phyloP scores from a whole-genome alignment of 2,329 filamentous ascomycete species.

The Fusarium sp. region DNA sequence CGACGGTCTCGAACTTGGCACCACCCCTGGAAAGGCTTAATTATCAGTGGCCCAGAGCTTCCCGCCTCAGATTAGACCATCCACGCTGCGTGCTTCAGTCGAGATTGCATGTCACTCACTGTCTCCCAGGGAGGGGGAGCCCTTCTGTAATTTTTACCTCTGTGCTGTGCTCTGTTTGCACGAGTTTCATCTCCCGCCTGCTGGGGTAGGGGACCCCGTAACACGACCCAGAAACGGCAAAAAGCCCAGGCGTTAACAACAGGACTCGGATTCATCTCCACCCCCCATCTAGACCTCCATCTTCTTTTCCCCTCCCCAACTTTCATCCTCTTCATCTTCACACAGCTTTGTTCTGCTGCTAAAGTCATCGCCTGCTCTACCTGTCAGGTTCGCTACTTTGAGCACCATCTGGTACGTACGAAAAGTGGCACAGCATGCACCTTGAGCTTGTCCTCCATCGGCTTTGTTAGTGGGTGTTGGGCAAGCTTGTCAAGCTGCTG shows the following conservation, averaged over 20 bases:
- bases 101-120: slow-evolving; percentile 25
- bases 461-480: neutral
- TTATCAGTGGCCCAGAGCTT: slow-evolving; percentile 34
- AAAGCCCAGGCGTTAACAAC: slow-evolving; percentile 13
- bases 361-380: neutral
- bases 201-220: neutral
- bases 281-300: slow-evolving; percentile 11
- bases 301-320: slow-evolving; percentile 5
- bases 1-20: slow-evolving; percentile 9
- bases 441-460: neutral
- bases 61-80: slow-evolving; percentile 20
- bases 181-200: slow-evolving; percentile 9
- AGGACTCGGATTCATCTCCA: slow-evolving; percentile 29
- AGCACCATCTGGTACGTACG: slow-evolving; percentile 22
- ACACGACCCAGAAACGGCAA: neutral
- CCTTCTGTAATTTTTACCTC: neutral
- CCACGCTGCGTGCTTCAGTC: slow-evolving; percentile 32
- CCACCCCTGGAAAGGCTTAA: slow-evolving; percentile 34
- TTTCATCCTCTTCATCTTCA: neutral
- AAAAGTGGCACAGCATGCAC: neutral
- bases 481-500: slow-evolving; percentile 7
- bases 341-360: neutral
- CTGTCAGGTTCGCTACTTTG: neutral
- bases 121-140: neutral
- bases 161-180: neutral